A percentile compares a stretch with the other conserved stretches of the same genome.
Evolutionary conservation across 805 yeast species (phyloP).

Genomic region (Candida endomychidarum): DNA sequence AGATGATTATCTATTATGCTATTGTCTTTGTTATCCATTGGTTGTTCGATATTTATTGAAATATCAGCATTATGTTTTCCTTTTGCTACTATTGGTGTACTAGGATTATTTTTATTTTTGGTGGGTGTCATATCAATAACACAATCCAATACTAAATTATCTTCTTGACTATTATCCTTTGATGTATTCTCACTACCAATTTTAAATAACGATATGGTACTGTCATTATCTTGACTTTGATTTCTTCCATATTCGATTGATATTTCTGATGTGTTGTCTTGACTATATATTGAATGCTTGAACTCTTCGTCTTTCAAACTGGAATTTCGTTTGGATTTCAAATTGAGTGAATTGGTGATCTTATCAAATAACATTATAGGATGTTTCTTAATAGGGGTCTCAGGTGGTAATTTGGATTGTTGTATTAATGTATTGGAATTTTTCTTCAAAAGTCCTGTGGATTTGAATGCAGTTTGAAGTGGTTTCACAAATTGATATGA

Average conservation of each 20-base stretch:
- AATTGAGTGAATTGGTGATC: constrained; percentile 3
- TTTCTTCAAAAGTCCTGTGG: constrained; percentile 68
- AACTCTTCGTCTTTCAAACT: constrained; percentile 6
- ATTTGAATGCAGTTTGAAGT: constrained; percentile 77
- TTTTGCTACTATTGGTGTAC: constrained; percentile 18
- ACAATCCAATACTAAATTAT: constrained; percentile 1
- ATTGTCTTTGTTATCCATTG: not conserved
- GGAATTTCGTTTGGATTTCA: not conserved
- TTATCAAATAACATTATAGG: constrained; percentile 32
- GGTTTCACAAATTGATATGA: constrained; percentile 75
- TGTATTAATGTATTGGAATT: constrained; percentile 22
- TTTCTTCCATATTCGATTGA: constrained; percentile 45
- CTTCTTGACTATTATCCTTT: constrained; percentile 6
- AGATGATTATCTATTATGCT: constrained; percentile 43
- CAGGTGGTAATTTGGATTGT: constrained; percentile 36
- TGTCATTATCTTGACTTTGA: constrained; percentile 26
- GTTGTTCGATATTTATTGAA: not conserved
- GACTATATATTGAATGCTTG: constrained; percentile 11
- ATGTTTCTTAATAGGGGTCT: constrained; percentile 44
- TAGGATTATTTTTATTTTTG: constrained; percentile 21
- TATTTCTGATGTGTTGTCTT: constrained; percentile 23
- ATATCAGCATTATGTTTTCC: not conserved
- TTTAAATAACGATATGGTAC: constrained; percentile 32
- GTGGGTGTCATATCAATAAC: constrained; percentile 35
- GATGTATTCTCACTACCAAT: constrained; percentile 14